Base-by-base conservation (phyloP, 345 rosid genomes). In the Corymbia maculata region DNA sequence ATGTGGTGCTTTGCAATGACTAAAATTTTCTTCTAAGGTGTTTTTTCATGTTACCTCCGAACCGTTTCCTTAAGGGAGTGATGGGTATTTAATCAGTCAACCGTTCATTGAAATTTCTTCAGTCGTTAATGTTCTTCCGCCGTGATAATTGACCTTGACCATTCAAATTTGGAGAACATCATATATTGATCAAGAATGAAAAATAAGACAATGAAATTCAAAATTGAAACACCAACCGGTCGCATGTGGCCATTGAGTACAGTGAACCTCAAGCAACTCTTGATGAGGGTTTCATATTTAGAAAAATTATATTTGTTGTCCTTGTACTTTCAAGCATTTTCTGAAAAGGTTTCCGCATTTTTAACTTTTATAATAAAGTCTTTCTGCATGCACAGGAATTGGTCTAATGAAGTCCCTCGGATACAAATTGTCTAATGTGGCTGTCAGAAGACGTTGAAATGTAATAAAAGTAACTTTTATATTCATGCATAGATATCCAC, bases 1-100 rank as follows among this genome's bases (percentile, higher is more conserved):
- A 36, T 36, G 42, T 36, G 42, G 42, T 36, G 36, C 0, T 61
- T 61, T 61, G 13, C 17, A 61, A 28, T 14, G 17, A 61, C 1
- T 28, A 3, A 1, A 26, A 7, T 28, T 3, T 6, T 13, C 7
- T 13, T 28, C 14, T 13, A 2, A 0, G 36, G 36, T 15, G 17
- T n/a, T 64, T 64, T n/a, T 15, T 30, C 36, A 6, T 30, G 36
- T 64, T 28, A 36, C 70, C 70, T 64, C 36, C 36, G 1, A 4
- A 64, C 70, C 36, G 9, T 28, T n/a, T 64, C n/a, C 36, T 15
- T n/a, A 6, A 32, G 42, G 75, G 42, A 66, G 75, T 2, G 21
- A 14, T 66, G 75, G 70, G 3, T 15, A 2, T 7, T n/a, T 9
- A 66, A 66, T 66, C 75, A 7, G 16, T n/a, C 42, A 14, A 14